Percentiles rank a stretch among this genome's conserved stretches.
Conservation (phyloP, 805 yeast species). For the Cyberlindnera xylosilytica region DNA sequence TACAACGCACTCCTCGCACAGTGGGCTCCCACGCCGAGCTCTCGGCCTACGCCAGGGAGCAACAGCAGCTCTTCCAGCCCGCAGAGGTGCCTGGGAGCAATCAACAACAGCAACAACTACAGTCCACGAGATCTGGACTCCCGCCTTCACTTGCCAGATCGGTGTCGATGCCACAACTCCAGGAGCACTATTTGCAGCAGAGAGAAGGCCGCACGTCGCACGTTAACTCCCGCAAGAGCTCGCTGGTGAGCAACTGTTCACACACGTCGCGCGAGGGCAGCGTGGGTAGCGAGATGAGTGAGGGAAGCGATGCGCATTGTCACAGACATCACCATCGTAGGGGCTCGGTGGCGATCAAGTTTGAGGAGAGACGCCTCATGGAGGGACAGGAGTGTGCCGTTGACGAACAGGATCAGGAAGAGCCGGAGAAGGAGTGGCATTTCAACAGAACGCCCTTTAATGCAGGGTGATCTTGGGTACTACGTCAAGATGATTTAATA, state of each 20-base stretch:
- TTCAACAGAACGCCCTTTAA: too few relatives aligned
- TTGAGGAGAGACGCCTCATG: slow-evolving; percentile 14
- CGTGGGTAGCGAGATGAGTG: neutral
- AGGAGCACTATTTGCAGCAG: neutral
- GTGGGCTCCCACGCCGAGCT: neutral
- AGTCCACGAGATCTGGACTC: neutral
- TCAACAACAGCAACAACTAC: neutral
- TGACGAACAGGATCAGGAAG: neutral
- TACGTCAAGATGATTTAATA: too few relatives aligned
- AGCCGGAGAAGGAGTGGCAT: too few relatives aligned
- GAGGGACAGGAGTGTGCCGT: neutral
- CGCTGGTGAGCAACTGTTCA: slow-evolving; percentile 16
- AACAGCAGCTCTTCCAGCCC: neutral
- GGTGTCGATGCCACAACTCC: slow-evolving; percentile 7
- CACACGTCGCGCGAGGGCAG: slow-evolving; percentile 9
- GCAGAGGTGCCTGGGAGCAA: too few relatives aligned
- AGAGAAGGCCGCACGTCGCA: neutral
- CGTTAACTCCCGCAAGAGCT: slow-evolving; percentile 11
- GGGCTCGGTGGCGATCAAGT: slow-evolving; percentile 28
- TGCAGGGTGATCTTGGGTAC: too few relatives aligned
- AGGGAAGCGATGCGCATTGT: slow-evolving; percentile 5
- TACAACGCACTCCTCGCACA: neutral
- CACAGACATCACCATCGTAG: slow-evolving; percentile 29
- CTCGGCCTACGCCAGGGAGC: neutral
- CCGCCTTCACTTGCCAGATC: slow-evolving; percentile 1